These are phyloP conservation scores for Arthrobotrys sinensis DNA, from an alignment of 2,329 filamentous ascomycete species.

Conservation along the genomic window DNA sequence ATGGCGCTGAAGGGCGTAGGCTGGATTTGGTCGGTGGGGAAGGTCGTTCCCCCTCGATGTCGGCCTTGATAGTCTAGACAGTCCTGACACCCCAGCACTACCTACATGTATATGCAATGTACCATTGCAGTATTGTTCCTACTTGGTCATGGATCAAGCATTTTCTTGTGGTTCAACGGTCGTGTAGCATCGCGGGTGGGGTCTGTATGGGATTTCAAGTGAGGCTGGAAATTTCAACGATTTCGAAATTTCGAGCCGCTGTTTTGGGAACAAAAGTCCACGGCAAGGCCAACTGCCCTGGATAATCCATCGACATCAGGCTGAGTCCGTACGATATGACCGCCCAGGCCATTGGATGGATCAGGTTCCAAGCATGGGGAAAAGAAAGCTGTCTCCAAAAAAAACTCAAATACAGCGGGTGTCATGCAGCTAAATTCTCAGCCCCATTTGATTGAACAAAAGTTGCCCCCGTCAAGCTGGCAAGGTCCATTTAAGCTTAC, in stretches of 20 bases:
- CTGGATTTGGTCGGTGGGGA: conserved; percentile 14
- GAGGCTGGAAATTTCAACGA: conserved; percentile 19
- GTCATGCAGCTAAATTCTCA: conserved; percentile 59
- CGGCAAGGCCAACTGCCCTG: conserved; percentile 14
- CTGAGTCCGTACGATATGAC: conserved; percentile 27
- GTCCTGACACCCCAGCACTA: not conserved
- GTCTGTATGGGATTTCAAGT: not conserved
- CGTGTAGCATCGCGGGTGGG: not conserved
- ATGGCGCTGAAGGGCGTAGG: not conserved
- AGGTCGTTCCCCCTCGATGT: conserved; percentile 35
- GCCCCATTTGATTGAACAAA: conserved; percentile 45
- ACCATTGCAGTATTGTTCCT: too few relatives aligned
- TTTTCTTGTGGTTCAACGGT: not conserved
- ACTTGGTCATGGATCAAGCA: not conserved
- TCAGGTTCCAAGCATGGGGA: not conserved
- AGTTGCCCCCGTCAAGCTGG: not conserved
- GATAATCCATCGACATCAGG: conserved; percentile 40
- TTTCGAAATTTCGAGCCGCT: not conserved
- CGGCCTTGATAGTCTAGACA: conserved; percentile 12
- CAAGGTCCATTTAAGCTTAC: conserved; percentile 42
- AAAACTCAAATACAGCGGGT: conserved; percentile 58
- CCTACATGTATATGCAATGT: not conserved
- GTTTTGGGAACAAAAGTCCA: conserved; percentile 22
- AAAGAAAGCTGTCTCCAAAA: conserved; percentile 29
- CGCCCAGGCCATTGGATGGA: not conserved